These are phyloP conservation scores for Piper longum DNA, from an alignment of 164 flowering plant genomes.

Conservation along the genomic window DNA sequence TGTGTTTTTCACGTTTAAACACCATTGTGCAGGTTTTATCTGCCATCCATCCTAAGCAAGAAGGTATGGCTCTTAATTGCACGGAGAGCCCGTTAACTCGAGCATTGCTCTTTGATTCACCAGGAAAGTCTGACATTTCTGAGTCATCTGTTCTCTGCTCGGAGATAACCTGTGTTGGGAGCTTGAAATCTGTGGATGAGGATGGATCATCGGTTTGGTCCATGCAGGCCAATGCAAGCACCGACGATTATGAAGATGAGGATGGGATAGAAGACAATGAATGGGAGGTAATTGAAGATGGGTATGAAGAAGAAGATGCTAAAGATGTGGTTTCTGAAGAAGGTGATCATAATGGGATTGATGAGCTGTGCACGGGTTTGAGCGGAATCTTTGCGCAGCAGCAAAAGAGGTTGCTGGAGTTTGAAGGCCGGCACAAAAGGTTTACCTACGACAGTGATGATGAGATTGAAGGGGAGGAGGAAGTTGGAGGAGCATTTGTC, in stretches of 20 bases:
- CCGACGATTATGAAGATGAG: constrained; percentile 32
- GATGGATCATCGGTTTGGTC: constrained; percentile 61
- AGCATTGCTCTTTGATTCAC: constrained; percentile 51
- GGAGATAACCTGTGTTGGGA: constrained; percentile 18
- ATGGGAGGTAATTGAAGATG: constrained; percentile 7
- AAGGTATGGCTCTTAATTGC: constrained; percentile 13
- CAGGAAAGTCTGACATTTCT: constrained; percentile 45
- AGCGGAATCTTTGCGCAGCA: constrained; percentile 3
- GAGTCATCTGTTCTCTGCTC: constrained; percentile 35
- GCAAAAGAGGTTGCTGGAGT: constrained; percentile 5
- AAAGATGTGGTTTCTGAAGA: constrained; percentile 10
- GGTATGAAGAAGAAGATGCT: constrained; percentile 8
- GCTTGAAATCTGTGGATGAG: constrained; percentile 22
- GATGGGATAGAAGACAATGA: constrained; percentile 11
- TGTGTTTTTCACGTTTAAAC: no score
- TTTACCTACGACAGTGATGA: constrained; percentile 12
- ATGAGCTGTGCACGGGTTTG: constrained; percentile 8
- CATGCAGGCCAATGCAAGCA: constrained; percentile 59
- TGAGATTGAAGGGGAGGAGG: constrained; percentile 15
- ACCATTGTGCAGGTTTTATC: no score
- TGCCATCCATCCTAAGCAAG: constrained; percentile 11
- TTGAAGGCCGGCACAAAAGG: constrained; percentile 10
- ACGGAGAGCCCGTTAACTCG: constrained; percentile 28
- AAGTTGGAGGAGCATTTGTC: background rate
- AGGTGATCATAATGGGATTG: background rate